Evolutionary conservation across 176 grass and related monocot genomes (phyloP).

Genomic region (Carex kokanica): DNA sequence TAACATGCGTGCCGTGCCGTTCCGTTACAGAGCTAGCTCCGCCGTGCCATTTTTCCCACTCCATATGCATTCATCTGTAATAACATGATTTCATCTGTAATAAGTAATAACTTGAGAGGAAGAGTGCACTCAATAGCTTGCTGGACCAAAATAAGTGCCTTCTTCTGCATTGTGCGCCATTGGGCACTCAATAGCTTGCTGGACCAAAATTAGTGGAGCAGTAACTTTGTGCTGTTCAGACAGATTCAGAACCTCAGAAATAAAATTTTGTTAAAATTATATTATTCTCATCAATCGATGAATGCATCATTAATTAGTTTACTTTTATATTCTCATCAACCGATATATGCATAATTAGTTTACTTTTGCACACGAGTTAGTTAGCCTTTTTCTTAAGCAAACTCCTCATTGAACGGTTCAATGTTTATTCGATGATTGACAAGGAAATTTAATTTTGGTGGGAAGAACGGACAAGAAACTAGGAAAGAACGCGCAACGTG

Average conservation of each 20-base stretch:
- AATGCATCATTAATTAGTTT: background rate
- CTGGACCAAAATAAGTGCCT: too few relatives aligned
- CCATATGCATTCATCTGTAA: too few relatives aligned
- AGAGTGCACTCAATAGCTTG: background rate
- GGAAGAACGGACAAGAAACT: conserved; percentile 8
- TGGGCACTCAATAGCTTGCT: too few relatives aligned
- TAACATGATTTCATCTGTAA: too few relatives aligned
- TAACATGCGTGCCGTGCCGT: too few relatives aligned
- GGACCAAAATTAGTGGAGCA: conserved; percentile 10
- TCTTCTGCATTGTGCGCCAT: conserved; percentile 6
- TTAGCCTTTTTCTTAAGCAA: conserved; percentile 3
- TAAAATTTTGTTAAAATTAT: background rate
- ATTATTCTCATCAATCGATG: too few relatives aligned
- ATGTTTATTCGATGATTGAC: background rate
- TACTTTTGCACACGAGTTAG: background rate
- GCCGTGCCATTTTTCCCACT: too few relatives aligned
- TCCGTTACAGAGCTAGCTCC: too few relatives aligned
- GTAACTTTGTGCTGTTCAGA: background rate
- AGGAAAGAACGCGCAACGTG: background rate
- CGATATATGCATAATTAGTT: background rate
- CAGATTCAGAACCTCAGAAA: background rate
- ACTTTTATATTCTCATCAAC: background rate
- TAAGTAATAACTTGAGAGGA: background rate
- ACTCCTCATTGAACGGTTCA: background rate
- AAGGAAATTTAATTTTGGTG: background rate